Evolutionary conservation across 1,284 basidiomycete species (phyloP).

Genomic region (Tilletia setariae): DNA sequence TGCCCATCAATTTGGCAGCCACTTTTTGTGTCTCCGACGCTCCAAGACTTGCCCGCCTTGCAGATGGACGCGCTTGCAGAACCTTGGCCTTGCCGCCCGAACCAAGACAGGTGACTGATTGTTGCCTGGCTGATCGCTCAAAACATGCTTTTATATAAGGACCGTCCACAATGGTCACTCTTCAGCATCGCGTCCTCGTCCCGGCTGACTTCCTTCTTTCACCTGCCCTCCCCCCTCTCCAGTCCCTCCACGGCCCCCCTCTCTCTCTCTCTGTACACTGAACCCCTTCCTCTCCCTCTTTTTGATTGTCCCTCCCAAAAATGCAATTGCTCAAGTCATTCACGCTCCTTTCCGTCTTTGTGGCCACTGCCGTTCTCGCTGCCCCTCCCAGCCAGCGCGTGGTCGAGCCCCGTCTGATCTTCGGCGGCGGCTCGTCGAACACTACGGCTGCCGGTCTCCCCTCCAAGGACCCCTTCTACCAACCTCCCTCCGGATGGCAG

Average conservation of each 20-base stretch:
- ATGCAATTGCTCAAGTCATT: constrained; percentile 9
- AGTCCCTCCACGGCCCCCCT: background rate
- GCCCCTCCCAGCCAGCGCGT: constrained; percentile 2
- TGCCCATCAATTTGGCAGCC: too few relatives aligned
- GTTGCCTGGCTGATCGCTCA: too few relatives aligned
- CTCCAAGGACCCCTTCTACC: constrained; percentile 4
- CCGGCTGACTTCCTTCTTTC: background rate
- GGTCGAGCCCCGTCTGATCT: background rate
- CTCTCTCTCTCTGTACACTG: background rate
- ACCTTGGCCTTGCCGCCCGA: too few relatives aligned
- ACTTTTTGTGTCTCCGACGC: too few relatives aligned
- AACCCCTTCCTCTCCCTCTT: background rate
- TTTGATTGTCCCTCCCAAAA: background rate
- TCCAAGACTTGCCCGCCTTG: too few relatives aligned
- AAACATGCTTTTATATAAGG: too few relatives aligned
- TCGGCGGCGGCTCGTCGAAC: background rate
- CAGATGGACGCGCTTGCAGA: too few relatives aligned
- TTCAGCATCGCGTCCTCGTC: too few relatives aligned
- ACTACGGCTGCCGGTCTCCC: background rate
- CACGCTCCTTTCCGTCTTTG: background rate
- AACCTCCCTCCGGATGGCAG: constrained; percentile 7
- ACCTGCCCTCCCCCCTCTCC: constrained; percentile 2
- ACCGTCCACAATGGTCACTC: too few relatives aligned
- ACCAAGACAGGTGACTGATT: too few relatives aligned
- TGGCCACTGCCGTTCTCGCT: constrained; percentile 2